Base-by-base conservation (phyloP, 2,329 filamentous ascomycete genomes). In the Alternaria dauci region DNA sequence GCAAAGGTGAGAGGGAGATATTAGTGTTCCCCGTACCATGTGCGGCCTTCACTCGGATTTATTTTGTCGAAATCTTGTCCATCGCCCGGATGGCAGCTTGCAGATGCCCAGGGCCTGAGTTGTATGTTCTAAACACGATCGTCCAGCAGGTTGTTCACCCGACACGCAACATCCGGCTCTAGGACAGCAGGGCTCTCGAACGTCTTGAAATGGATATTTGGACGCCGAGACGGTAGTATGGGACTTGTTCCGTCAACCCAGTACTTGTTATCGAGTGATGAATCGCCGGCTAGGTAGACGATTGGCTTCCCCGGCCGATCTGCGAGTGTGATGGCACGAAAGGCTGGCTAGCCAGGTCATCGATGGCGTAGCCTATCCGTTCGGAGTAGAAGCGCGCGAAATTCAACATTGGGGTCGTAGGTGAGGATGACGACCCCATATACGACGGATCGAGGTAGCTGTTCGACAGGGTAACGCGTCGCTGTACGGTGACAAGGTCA, bases 241-340 rank as follows among this genome's bases (percentile, higher is more conserved):
- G 55, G 2, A 54, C 58, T 8, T 62, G 60, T 6, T 57, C 30
- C 61, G 14, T 69, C 55, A 1, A 79, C 69, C 77, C 77, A 79
- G 61, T 65, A 71, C 53, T 79, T 79, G 60, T 79, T 79, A 59
- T 79, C 77, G 4, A 78, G 71, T 18, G 77, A 79, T 6, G 77
- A 79, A 55, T 79, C 77, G 52, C 77, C 77, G 5, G 75, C 77
- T 6, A 79, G 66, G 44, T 73, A 79, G n/a, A 78, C 58, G 38
- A 77, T 72, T 16, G 76, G 76, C 30, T 72, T 74, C 14, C 66
- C 54, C 0, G 72, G 73, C 8, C 72, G 67, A 23, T 68, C 54
- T 2, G 56, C 32, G 1, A 62, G 59, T 1, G 69, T 69, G 5
- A 71, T 70, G 8, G 65, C 26, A 42, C 60, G 72, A n/a, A 78